Conservation (phyloP, 371 early-diverging fungal species). For the Phascolomyces articulosus region DNA sequence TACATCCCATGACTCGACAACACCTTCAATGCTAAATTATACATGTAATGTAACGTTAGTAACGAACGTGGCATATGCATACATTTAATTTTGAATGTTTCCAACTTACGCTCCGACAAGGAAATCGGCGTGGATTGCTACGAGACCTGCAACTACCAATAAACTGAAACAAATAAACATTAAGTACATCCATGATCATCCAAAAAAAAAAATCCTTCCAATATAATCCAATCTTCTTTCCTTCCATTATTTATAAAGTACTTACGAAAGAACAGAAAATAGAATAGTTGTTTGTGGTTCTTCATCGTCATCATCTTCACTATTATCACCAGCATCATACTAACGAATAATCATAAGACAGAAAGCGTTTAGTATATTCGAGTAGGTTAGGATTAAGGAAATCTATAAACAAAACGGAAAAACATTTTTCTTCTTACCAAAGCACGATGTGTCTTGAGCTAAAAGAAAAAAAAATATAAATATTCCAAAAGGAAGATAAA, state of each 20-base stretch:
- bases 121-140: conserved; percentile 81
- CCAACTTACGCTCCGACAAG: conserved; percentile 62
- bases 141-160: conserved; percentile 57
- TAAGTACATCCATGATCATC: too few relatives aligned
- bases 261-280: conserved; percentile 40
- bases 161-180: conserved; percentile 31
- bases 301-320: conserved; percentile 50
- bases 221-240: too few relatives aligned
- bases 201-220: too few relatives aligned
- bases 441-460: conserved; percentile 64
- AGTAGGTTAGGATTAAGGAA: too few relatives aligned
- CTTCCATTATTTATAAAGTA: too few relatives aligned
- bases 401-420: conserved; percentile 11
- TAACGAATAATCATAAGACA: conserved; percentile 15
- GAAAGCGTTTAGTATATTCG: conserved; percentile 43
- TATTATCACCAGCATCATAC: conserved; percentile 49
- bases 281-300: conserved; percentile 49
- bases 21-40: conserved; percentile 67
- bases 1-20: conserved; percentile 65
- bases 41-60: not conserved
- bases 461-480: conserved; percentile 1
- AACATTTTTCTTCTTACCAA: conserved; percentile 36
- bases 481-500: too few relatives aligned
- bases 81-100: not conserved
- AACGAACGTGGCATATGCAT: not conserved